Evolutionary conservation across 352 stramenopile species (phyloP), one percentile per base, ranked within the genome.

Genomic region (Phytophthora hibernalis): DNA sequence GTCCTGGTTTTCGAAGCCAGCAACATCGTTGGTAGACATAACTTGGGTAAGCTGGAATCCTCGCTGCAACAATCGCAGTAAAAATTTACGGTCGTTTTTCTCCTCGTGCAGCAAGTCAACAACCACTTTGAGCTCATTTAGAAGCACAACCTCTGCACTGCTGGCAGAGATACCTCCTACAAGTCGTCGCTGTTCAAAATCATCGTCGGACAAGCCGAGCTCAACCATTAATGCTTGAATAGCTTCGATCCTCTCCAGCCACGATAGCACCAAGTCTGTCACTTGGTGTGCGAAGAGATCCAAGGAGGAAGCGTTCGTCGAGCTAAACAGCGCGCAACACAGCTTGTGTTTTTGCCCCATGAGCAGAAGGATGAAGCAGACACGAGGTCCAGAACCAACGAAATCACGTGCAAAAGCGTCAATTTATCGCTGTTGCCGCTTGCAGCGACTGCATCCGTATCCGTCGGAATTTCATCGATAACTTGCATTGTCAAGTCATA

Each of bases 71-170:
- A 93, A 52, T 18, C 76, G 67, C 22, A 93, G 38, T 26, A 90
- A 43, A 38, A 91, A 89, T 13, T 62, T 61, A 0, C 74, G 71
- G 33, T 93, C 77, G 2, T 80, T 83, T 45, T 76, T 72, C 47
- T 89, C 79, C 57, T 91, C 74, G 20, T 80, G 57, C 15, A 91
- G 63, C 43, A 93, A 58, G n/a, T 88, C 85, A 6, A 91, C 63
- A 0, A 91, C 83, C n/a, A 90, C 48, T 15, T 90, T 76, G 4
- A 93, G 51, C 35, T 93, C 85, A 26, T 80, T 78, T 15, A 93
- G 43, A 15, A 93, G 66, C 16, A 82, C 65, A 21, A 64, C 53
- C 66, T 90, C 82, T 11, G 73, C 62, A 24, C 69, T 79, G 21
- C 30, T 58, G 43, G 22, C 49, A 21, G 21, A 22, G 40, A 15